phyloP scores from a whole-genome alignment of 1,139 yeast species.

The Saccharomyces hybrid region DNA sequence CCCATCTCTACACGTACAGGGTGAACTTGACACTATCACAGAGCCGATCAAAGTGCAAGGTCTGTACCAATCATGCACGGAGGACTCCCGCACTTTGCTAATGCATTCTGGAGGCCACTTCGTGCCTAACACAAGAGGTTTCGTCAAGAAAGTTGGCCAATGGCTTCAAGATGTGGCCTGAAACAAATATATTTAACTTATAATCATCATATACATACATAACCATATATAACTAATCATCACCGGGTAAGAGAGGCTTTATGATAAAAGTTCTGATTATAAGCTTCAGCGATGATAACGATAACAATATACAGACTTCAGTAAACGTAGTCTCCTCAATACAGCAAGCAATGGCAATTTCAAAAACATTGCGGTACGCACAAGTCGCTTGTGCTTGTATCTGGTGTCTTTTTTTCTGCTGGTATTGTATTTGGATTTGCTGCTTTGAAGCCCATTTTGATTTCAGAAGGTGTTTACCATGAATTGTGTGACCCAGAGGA shows the following conservation, averaged over 20 bases:
- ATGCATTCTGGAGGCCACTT: constrained; percentile 84
- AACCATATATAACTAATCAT: not conserved
- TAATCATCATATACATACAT: not conserved
- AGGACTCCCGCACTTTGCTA: constrained; percentile 41
- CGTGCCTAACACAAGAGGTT: constrained; percentile 64
- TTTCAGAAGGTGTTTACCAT: constrained; percentile 68
- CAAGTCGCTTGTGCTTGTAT: constrained; percentile 64
- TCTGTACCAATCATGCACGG: constrained; percentile 48
- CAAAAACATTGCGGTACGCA: constrained; percentile 5
- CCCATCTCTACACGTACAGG: constrained; percentile 69
- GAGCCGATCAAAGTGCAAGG: constrained; percentile 60
- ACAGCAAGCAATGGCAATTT: not conserved
- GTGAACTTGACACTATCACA: constrained; percentile 84
- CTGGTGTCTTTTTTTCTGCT: constrained; percentile 85
- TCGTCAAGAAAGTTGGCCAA: constrained; percentile 48
- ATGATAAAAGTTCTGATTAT: not conserved
- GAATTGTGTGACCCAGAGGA: constrained; percentile 42
- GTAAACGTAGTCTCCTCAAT: not conserved
- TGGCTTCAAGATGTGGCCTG: constrained; percentile 38
- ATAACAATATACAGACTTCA: not conserved
- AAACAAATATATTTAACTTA: not conserved
- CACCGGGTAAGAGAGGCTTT: not conserved
- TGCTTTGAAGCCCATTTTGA: constrained; percentile 76
- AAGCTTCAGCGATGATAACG: not conserved
- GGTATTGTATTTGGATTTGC: constrained; percentile 95